Base-by-base conservation (phyloP, 1,139 yeast species). In the Suhomyces atakaporum region DNA sequence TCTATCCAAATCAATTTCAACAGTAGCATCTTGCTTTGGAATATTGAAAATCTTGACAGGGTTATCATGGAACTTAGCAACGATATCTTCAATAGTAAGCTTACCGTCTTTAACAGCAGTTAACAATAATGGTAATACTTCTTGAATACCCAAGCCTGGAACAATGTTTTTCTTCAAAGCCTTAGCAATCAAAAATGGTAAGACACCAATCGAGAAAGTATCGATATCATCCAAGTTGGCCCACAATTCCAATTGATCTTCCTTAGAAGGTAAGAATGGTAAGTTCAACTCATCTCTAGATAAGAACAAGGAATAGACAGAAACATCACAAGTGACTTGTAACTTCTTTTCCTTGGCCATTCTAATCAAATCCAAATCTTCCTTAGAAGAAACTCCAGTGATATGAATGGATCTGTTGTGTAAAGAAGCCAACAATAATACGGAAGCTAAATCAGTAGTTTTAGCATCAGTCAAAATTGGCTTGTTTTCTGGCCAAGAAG, bases 391-490 rank as follows among this genome's bases (percentile, higher is more conserved):
- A 38, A 92, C 92, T 49, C 86, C 89, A 40, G 96, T 87, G 49
- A 92, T 81, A 63, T 92, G 98, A 47, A 92, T 84, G 31, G 90
- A 73, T 56, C 96, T 77, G 66, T 71, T 77, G 71, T 87, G 90
- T 57, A 92, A 77, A 27, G 96, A 85, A 36, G 97, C 96, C 65
- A 92, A 73, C 57, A 92, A 75, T 58, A 92, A 70, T 36, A 90
- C 84, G 5, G 96, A 85, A 14, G 98, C 97, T 55, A 92, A 74
- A 56, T 88, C 94, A 29, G 97, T 86, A 19, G 94, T 81, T 60
- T 80, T 82, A 31, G 97, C 97, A 64, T 92, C 97, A 31, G 96
- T 88, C 49, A 90, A 76, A 46, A 92, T 85, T 45, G 95, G 94
- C 69, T 88, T 89, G 56, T 66, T 64, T 37, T 74, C 71, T 37